Base-by-base conservation (phyloP, 257 asterid genomes). In the Handroanthus guayacan region DNA sequence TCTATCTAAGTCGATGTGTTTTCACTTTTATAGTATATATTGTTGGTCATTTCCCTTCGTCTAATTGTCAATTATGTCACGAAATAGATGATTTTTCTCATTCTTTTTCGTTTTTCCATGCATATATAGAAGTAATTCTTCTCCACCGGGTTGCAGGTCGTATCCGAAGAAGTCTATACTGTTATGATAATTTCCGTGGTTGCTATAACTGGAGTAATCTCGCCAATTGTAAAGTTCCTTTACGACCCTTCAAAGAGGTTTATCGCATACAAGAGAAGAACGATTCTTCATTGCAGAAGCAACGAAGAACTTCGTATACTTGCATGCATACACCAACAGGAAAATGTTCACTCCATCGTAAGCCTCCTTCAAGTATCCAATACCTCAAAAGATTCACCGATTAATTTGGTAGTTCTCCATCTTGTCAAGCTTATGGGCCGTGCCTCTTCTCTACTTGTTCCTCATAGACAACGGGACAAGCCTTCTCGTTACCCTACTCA, bases 221-320 rank as follows among this genome's bases (percentile, higher is more conserved):
- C 92, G 11, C 89, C 91, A 8, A 78, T 89, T 51, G 89, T 89
- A 38, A 85, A 77, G 75, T 64, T 80, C 71, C 86, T 89, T 16
- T 87, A 85, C 34, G 94, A 89, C 37, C 95, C 95, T 79, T 86
- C 92, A 13, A 87, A 74, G 80, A 82, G 83, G 66, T 87, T 64
- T 64, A 72, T 86, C 17, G 95, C 95, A 75, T 89, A 87, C 84
- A 87, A 83, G 79, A 82, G 95, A 73, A 83, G 95, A 63, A 87
- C 92, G 0, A 65, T 89, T 6, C 84, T 78, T 16, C 95, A 89
- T 67, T 71, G 79, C 80, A 79, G 82, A 71, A 51, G 34, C 55
- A 79, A 86, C 2, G 95, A 89, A 36, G 95, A 87, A 66, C 86
- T 89, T 10, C 83, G 88, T 18, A 81, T 89, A 67, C 87, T 89